Base-by-base conservation (phyloP, 2,329 filamentous ascomycete genomes). In the Biscogniauxia marginata region DNA sequence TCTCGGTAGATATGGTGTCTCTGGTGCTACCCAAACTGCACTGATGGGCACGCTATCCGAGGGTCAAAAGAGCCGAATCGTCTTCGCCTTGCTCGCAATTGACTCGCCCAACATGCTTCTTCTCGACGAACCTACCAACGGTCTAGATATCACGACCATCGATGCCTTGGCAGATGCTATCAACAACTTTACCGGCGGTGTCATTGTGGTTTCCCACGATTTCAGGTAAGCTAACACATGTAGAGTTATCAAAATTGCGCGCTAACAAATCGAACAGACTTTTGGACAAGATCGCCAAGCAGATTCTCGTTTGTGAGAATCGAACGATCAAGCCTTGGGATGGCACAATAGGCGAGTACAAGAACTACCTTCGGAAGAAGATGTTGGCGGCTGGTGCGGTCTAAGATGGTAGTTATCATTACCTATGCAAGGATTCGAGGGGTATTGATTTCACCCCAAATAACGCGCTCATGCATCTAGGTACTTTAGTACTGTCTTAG, bases 281-380 rank as follows among this genome's bases (percentile, higher is more conserved):
- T 70, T 87, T 99, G 64, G 95, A 99, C 85, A 97, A 96, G 84
- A 98, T 99, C 75, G 95, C 95, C 68, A 99, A 99, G 84, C 91
- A 99, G 76, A 99, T 99, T 77, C 87, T 99, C 79, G 95, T 99
- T 55, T 99, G 96, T 78, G 95, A 99, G 80, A 92, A 99, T 86
- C 92, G 93, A 84, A 93, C 92, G 13, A 92, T 98, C 67, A 87
- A 84, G 68, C 79, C 85, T 69, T 99, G 95, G 95, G 87, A 93
- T 62, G 93, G 93, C 68, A 80, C 78, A 63, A 99, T 99, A 71
- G 88, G 88, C 67, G 87, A 92, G 58, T 99, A 99, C 90, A 99
- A 99, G 90, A 90, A 96, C 80, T 86, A 97, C 79, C 84, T 99
- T 71, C 88, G 93, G 74, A 98, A 98, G 88, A 98, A 98, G 91